Percentiles rank a stretch among this genome's conserved stretches.
phyloP scores from a whole-genome alignment of 371 early-diverging fungal genomes.

The Mortierella sp. region DNA sequence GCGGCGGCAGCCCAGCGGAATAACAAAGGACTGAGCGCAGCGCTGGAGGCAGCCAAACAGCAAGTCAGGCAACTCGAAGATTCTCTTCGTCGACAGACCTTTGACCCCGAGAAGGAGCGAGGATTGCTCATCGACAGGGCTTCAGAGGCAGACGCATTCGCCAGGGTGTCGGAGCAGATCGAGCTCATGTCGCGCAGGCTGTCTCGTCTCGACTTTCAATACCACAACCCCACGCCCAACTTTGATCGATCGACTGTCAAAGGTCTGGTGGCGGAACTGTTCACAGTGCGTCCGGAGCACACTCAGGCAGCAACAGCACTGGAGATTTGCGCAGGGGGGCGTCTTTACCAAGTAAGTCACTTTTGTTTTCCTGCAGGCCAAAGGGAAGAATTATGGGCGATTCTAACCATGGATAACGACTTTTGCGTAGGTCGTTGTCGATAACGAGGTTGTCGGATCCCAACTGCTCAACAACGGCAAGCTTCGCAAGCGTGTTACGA shows the following conservation, averaged over 20 bases:
- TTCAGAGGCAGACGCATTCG: conserved; percentile 20
- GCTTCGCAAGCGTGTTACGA: conserved; percentile 88
- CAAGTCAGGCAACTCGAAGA: conserved; percentile 42
- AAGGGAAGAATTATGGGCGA: not conserved
- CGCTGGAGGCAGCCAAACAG: conserved; percentile 23
- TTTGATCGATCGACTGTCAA: conserved; percentile 93
- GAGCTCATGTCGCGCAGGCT: conserved; percentile 65
- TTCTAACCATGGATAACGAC: not conserved
- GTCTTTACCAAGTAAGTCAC: conserved; percentile 85
- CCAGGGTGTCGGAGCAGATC: conserved; percentile 55
- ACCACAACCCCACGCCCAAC: conserved; percentile 78
- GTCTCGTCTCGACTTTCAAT: conserved; percentile 77
- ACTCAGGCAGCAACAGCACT: conserved; percentile 81
- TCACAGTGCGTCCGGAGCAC: conserved; percentile 76
- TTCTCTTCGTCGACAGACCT: conserved; percentile 34
- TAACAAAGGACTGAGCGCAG: conserved; percentile 32
- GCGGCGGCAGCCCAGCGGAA: conserved; percentile 32
- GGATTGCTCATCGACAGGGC: conserved; percentile 37
- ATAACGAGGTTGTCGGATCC: conserved; percentile 89
- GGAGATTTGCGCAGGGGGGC: conserved; percentile 95
- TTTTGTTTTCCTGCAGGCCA: not conserved
- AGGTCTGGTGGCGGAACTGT: conserved; percentile 93
- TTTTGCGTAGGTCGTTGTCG: conserved; percentile 86
- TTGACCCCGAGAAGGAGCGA: conserved; percentile 35
- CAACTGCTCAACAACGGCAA: conserved; percentile 86